Base-by-base conservation (phyloP, 139 green algal genomes). In the Chlamydomonas sphaeroides region DNA sequence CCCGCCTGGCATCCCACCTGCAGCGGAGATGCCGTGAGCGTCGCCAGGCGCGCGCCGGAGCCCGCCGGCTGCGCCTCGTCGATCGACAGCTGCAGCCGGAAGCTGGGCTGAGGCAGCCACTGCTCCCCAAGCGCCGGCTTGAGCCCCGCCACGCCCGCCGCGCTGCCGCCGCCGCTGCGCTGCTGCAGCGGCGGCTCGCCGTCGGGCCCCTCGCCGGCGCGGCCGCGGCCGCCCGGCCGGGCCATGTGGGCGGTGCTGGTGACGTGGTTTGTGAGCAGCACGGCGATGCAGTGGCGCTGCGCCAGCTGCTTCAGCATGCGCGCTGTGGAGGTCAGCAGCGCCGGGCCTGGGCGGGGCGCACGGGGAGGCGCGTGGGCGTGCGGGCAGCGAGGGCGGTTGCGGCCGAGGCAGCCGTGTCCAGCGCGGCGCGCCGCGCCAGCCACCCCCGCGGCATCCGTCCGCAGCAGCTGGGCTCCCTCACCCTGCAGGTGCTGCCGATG, bases 121-220 rank as follows among this genome's bases (percentile, higher is more conserved):
- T 87, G 89, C 86, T 91, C 90, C 1, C 90, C 90, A 36, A 92
- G 83, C n/a, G 90, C 90, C 20, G 90, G 89, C 69, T 81, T 89
- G 32, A 65, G 61, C 21, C 33, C 79, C 6, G 3, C 68, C 28
- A 76, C 36, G 6, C 63, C 42, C 39, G 39, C n/a, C n/a, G n/a
- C n/a, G n/a, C n/a, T n/a, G n/a, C n/a, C n/a, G n/a, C n/a, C n/a
- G n/a, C n/a, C n/a, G n/a, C n/a, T n/a, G 53, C 23, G 48, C 70
- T 5, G 35, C 72, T 6, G 49, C 28, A 39, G 62, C 35, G 3
- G 20, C 59, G 41, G 26, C 38, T 33, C 65, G 20, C 39, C 41
- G n/a, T 62, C 59, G 23, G n/a, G 62, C 7, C 6, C 65, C 1
- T 32, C 75, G 25, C 63, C 59, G 42, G 39, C 49, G 59, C 48